Evolutionary conservation across 257 asterid species (phyloP).

Genomic region (Knoxia roxburghii): DNA sequence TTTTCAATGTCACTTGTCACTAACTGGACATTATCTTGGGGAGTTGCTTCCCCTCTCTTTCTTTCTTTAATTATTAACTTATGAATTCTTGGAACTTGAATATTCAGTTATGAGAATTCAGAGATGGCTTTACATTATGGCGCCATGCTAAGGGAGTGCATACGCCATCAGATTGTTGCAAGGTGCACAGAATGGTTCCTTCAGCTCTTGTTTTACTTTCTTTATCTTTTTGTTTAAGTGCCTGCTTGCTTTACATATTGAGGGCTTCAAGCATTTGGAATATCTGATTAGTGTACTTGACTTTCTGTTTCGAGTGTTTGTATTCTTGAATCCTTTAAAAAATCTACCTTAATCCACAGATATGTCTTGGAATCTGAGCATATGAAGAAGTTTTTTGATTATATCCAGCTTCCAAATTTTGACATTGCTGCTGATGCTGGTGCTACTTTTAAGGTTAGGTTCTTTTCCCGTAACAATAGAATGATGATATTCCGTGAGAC

Average conservation of each 20-base stretch:
- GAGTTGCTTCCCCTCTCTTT: background rate
- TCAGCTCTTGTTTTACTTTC: background rate
- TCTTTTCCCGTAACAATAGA: background rate
- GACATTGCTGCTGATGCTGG: slow-evolving; percentile 53
- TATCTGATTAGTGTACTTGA: background rate
- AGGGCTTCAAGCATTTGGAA: background rate
- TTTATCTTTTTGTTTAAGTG: slow-evolving; percentile 1
- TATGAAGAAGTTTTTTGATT: slow-evolving; percentile 45
- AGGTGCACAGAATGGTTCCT: slow-evolving; percentile 38
- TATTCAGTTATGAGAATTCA: slow-evolving; percentile 59
- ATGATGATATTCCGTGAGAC: background rate
- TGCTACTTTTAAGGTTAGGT: slow-evolving; percentile 43
- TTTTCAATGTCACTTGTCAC: background rate
- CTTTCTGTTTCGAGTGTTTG: background rate
- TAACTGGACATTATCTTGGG: too few relatives aligned
- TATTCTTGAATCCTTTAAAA: background rate
- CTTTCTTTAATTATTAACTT: slow-evolving; percentile 15
- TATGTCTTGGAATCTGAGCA: slow-evolving; percentile 44
- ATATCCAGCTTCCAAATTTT: slow-evolving; percentile 43
- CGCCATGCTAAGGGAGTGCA: slow-evolving; percentile 95
- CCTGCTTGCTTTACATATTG: background rate
- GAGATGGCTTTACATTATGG: slow-evolving; percentile 97
- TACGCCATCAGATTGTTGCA: slow-evolving; percentile 96
- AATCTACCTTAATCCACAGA: slow-evolving; percentile 18
- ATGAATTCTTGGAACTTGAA: slow-evolving; percentile 16